Evolutionary conservation across 1,139 yeast genomes (phyloP), one percentile per base, ranked within the genome.

Genomic region (Yamadazyma epiphylla): DNA sequence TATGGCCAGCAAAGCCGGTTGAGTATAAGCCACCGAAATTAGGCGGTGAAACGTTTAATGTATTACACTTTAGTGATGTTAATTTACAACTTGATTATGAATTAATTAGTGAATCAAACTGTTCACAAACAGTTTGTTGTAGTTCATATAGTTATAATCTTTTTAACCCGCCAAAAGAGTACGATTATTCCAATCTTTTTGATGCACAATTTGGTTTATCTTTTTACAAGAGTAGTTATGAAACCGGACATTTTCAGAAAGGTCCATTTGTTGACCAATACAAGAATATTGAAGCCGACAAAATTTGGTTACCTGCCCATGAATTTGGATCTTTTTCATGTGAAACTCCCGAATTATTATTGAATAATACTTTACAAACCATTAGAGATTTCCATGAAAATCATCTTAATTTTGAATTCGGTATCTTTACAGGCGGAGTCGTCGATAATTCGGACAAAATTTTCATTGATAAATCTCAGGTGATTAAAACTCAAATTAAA

Each of bases 1-100:
- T 70, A 54, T 71, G 77, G 75, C 58, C 63, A 1, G 47, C 51
- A 6, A 50, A 47, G 30, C 55, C 62, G 13, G 55, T 53, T 5
- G 49, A 47, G 25, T 54, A 62, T 37, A 48, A 52, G n/a, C 42
- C 49, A 5, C 55, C 61, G 3, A 45, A 39, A 14, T 26, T 24
- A 11, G 29, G 20, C 23, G 45, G 45, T 4, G 41, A 37, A 17
- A 14, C 34, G 4, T 41, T 55, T 32, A 52, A 56, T 36, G 61
- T 57, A 3, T 43, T 58, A 29, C 64, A 58, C 37, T 30, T 58
- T 4, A 47, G 55, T 26, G 62, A 58, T 36, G 39, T 54, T 24
- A 49, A 54, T 31, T 37, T 52, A 24, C 56, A 57, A 36, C 30
- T 48, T 10, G 53, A 55, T 31, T 58, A 52, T 37, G 33, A 36